Base-by-base conservation (phyloP, 345 rosid genomes). In the Microcos paniculata region DNA sequence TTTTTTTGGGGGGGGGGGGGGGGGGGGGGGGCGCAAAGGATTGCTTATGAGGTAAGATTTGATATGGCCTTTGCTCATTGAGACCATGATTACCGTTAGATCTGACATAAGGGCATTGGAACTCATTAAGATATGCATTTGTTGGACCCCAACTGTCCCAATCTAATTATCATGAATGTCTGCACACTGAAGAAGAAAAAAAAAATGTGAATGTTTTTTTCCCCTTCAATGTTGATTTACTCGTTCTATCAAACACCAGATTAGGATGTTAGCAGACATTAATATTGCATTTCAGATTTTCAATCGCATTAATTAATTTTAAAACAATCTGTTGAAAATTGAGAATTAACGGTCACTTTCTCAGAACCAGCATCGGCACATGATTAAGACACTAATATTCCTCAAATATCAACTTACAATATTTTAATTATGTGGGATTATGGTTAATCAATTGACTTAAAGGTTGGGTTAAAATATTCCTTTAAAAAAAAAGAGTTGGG, bases 291-390 rank as follows among this genome's bases (percentile, higher is more conserved):
- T 35, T 35, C 40, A 35, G 6, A 7, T 35, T 42, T 42, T 42
- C 45, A 9, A 42, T 42, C 6, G 1, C 6, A 40, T 40, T 40
- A 40, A 42, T 42, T 42, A 42, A 6, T 42, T 6, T 6, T 1
- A 42, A 42, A 42, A 42, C 1, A 42, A 42, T 51, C 55, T 24
- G 57, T 48, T 48, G 12, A 13, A 8, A 57, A 3, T 10, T 57
- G 59, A 42, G 62, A 46, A 70, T 56, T 72, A 77, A 79, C 82
- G 74, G 78, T 49, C 67, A 77, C 26, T 77, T 77, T 62, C 13
- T 75, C 71, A 71, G 77, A 51, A 15, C 21, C 9, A 53, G 72
- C 86, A 77, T 23, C 3, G 31, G 70, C 87, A 79, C 76, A 69
- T 66, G 83, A 71, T 61, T 13, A 58, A 55, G 70, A 70, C 77